Evolutionary conservation across 1,284 basidiomycete genomes (phyloP).

Genomic region (Ceratobasidium sp.): DNA sequence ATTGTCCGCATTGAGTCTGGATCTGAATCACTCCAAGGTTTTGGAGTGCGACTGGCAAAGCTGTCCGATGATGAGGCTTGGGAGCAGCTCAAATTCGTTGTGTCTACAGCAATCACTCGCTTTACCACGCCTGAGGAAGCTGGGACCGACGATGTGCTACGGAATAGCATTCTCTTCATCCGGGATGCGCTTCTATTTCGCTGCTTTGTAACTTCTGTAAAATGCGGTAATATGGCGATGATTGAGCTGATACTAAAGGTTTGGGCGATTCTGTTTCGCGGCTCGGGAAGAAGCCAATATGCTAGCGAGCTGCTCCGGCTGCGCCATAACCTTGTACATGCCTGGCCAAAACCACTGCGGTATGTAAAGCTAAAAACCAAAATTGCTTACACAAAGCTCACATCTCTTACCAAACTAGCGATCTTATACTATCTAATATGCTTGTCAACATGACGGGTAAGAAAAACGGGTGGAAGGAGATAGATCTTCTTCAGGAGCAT

Average conservation of each 20-base stretch:
- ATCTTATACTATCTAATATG: not conserved
- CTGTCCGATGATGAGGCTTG: conserved; percentile 9
- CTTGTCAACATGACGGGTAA: conserved; percentile 7
- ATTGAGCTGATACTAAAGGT: conserved; percentile 7
- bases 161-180: conserved; percentile 9
- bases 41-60: not conserved
- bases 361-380: not conserved
- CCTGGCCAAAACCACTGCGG: conserved; percentile 17
- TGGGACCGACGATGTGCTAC: not conserved
- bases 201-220: conserved; percentile 19
- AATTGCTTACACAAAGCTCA: not conserved
- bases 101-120: not conserved
- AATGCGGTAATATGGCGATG: conserved; percentile 3
- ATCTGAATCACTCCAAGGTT: not conserved
- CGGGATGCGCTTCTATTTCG: conserved; percentile 3
- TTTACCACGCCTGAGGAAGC: conserved; percentile 2
- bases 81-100: not conserved
- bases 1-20: not conserved
- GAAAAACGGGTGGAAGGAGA: conserved; percentile 3
- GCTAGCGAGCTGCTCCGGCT: conserved; percentile 3
- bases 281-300: conserved; percentile 1
- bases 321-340: conserved; percentile 11
- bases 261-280: not conserved
- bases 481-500: not conserved
- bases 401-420: not conserved